Percentiles rank a stretch among this genome's conserved stretches.
Conservation (phyloP, 495 filamentous ascomycete species). For the Tuber microsphaerosporum region DNA sequence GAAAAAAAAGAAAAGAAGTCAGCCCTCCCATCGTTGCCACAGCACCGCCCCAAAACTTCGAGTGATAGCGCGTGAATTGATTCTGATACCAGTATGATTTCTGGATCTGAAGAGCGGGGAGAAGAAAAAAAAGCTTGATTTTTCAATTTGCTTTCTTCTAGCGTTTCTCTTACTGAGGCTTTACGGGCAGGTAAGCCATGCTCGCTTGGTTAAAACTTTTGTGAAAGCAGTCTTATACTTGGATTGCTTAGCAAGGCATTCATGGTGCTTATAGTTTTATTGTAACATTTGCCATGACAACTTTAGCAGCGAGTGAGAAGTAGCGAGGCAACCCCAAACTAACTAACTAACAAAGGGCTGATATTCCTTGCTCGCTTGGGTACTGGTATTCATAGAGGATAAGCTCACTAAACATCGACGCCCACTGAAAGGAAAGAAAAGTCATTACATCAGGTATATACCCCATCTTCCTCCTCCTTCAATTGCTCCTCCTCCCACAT, state of each 20-base stretch:
- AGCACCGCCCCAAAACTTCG: neutral
- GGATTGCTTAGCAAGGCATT: neutral
- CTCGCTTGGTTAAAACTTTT: neutral
- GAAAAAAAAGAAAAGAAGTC: too few species aligned
- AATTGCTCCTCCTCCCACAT: neutral
- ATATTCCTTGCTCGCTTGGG: neutral
- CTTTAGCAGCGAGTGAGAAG: neutral
- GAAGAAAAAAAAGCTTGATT: neutral
- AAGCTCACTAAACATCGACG: neutral
- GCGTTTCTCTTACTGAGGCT: neutral
- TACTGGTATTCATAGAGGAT: neutral
- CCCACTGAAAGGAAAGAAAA: neutral
- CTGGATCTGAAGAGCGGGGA: neutral
- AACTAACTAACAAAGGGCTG: neutral
- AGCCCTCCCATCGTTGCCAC: too few species aligned
- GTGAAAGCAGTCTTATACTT: neutral
- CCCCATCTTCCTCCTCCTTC: neutral
- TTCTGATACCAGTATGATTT: neutral
- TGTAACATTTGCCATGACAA: neutral
- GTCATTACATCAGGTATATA: neutral
- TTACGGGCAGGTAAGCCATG: neutral
- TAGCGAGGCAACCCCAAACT: neutral
- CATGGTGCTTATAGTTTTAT: neutral
- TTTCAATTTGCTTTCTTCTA: neutral
- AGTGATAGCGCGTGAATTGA: neutral